These are phyloP conservation scores for Prototheca wickerhamii DNA, from an alignment of 163 green algal species.

Conservation along the genomic window DNA sequence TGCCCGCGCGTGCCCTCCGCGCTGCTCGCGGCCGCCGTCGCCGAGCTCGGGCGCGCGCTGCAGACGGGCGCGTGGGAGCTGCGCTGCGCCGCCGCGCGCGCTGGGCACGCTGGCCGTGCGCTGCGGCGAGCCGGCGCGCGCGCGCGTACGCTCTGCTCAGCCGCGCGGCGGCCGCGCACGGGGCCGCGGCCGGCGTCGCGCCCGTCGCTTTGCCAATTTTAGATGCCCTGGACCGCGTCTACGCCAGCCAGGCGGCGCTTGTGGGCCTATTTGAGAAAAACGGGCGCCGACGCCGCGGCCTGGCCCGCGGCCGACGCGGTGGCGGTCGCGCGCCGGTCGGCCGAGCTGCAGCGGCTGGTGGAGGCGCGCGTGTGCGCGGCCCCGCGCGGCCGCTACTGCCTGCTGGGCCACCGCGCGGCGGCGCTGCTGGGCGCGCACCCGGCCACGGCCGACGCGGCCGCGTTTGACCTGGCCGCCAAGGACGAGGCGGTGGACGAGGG, in stretches of 20 bases:
- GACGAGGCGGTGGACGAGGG: conserved; percentile 36
- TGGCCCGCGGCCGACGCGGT: conserved; percentile 55
- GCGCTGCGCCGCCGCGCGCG: conserved; percentile 29
- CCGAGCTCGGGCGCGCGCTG: conserved; percentile 11
- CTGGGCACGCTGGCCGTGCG: conserved; percentile 68
- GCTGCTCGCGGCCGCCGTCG: conserved; percentile 23
- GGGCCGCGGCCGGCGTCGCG: conserved; percentile 52
- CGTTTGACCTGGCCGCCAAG: conserved; percentile 38
- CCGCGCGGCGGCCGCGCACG: conserved; percentile 3
- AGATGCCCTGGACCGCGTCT: conserved; percentile 38
- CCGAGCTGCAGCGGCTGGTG: conserved; percentile 7
- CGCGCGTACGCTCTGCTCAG: conserved; percentile 63
- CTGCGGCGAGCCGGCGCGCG: conserved; percentile 66
- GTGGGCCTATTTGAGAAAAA: conserved; percentile 43
- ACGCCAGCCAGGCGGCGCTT: conserved; percentile 30
- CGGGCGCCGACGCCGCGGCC: conserved; percentile 21
- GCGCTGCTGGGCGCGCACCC: conserved; percentile 10
- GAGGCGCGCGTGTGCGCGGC: conserved; percentile 31
- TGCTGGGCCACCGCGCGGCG: conserved; percentile 22
- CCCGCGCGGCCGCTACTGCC: conserved; percentile 12
- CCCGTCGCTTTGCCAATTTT: conserved; percentile 42
- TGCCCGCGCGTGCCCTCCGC: neutral
- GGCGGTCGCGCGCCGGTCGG: conserved; percentile 36
- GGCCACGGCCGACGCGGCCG: conserved; percentile 22
- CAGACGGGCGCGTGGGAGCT: conserved; percentile 17